Base-by-base conservation (phyloP, 1,139 yeast species). In the Lodderomyces oxycetoniae region DNA sequence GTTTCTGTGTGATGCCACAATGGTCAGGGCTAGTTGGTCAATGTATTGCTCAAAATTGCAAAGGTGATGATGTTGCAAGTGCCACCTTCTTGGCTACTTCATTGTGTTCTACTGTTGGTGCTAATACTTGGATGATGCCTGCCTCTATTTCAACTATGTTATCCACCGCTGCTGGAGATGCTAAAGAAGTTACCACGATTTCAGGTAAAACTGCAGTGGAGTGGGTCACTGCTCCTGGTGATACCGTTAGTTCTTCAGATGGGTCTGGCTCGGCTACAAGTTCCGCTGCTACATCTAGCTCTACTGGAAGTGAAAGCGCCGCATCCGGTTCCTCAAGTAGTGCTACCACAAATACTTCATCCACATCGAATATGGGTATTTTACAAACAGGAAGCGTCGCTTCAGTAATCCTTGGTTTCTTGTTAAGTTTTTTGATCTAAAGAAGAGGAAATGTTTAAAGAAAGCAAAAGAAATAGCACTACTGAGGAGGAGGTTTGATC, bases 1-100 rank as follows among this genome's bases (percentile, higher is more conserved):
- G 76, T 48, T 59, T 70, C 45, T 70, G 76, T 53, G 72, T 68
- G 14, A 70, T 71, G 72, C 63, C 70, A 12, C 63, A 57, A 42
- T 70, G 71, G 71, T 54, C 65, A 24, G 71, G 69, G 15, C 46
- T 48, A 30, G 73, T 71, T 14, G 77, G 66, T 20, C 56, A 60
- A 33, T 71, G 76, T 52, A 50, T 70, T 39, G 74, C 72, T 32
- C 43, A 55, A 33, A 45, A 47, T 16, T 71, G 77, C 49, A 33
- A 49, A 17, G 74, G 72, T 28, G 33, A 45, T 4, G 71, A 67
- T 34, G 68, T 71, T 28, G 54, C 41, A 15, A 23, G 44, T 17
- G 72, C 71, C 31, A 64, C 73, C 16, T 48, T 55, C 25, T 52
- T 64, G 42, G 76, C 74, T 17, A 48, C 48, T 11, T 66, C 74